Conservation (phyloP, 2,329 filamentous ascomycete species). For the Gnomoniopsis smithogilvyi region DNA sequence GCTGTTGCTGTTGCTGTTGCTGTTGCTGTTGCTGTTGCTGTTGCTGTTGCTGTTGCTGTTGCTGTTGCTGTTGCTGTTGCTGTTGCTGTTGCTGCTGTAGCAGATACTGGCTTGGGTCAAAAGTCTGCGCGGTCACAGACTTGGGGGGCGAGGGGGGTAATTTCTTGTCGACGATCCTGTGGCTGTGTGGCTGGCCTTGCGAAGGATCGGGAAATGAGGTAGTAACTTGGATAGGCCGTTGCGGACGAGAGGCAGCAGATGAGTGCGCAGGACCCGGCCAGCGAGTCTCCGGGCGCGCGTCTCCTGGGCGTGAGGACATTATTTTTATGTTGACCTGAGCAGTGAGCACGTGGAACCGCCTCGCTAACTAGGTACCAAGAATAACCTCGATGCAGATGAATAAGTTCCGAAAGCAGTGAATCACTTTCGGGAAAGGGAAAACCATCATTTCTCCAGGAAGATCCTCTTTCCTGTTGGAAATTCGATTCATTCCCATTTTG, state of each 20-base stretch:
- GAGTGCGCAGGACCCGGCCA: not conserved
- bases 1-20: slow-evolving; percentile 8
- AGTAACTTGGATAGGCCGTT: not conserved
- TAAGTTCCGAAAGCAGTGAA: not conserved
- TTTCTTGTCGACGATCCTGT: slow-evolving; percentile 12
- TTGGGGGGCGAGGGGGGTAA: slow-evolving; percentile 16
- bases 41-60: slow-evolving; percentile 7
- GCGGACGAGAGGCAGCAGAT: not conserved
- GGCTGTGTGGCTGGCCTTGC: not conserved
- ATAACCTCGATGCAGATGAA: not conserved
- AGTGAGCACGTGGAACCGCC: not conserved
- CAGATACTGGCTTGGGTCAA: slow-evolving; percentile 5
- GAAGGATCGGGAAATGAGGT: not conserved
- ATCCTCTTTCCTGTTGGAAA: not conserved
- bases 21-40: slow-evolving; percentile 9
- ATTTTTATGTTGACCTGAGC: not conserved
- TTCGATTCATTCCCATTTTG: not conserved
- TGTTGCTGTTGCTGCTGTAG: slow-evolving; percentile 7
- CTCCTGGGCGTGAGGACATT: not conserved
- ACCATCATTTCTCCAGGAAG: not conserved
- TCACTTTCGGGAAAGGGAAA: not conserved
- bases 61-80: not conserved
- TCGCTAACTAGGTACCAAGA: not conserved
- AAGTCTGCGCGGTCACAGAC: slow-evolving; percentile 11
- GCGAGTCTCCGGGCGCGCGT: not conserved